phyloP scores from a whole-genome alignment of 2,329 filamentous ascomycete genomes.

The Fusarium xyrophilum region DNA sequence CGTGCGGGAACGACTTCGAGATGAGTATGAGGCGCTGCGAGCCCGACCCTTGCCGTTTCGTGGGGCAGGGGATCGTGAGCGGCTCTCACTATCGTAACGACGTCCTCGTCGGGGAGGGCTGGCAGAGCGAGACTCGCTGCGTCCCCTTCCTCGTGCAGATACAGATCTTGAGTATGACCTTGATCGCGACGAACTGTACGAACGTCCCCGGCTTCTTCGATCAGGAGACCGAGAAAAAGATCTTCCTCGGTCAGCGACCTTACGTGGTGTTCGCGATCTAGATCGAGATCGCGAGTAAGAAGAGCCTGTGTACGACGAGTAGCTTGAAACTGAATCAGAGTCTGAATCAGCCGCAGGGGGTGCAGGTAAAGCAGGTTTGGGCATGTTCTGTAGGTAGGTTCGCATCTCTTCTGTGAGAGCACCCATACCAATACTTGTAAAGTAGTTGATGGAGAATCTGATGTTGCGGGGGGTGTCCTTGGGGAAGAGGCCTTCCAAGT shows the following conservation, averaged over 20 bases:
- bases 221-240: conserved; percentile 42
- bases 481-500: conserved; percentile 87
- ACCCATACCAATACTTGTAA: conserved; percentile 97
- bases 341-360: conserved; percentile 65
- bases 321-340: conserved; percentile 77
- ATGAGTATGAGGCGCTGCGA: conserved; percentile 44
- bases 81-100: conserved; percentile 38
- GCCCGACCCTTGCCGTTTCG: conserved; percentile 39
- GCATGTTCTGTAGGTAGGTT: conserved; percentile 86
- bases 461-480: conserved; percentile 88
- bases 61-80: conserved; percentile 43
- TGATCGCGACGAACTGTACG: conserved; percentile 48
- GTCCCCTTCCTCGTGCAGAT: conserved; percentile 35
- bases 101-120: conserved; percentile 42
- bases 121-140: conserved; percentile 41
- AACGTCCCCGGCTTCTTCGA: conserved; percentile 36
- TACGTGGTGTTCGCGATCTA: conserved; percentile 50
- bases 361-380: conserved; percentile 80
- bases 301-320: conserved; percentile 74
- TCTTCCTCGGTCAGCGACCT: conserved; percentile 39
- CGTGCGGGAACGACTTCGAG: conserved; percentile 44
- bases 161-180: conserved; percentile 56
- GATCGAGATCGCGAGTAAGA: conserved; percentile 63
- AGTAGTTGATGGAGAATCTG: conserved; percentile 98
- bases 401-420: conserved; percentile 94